These are phyloP conservation scores for Lantana camara DNA, from an alignment of 257 asterid species.

Conservation along the genomic window DNA sequence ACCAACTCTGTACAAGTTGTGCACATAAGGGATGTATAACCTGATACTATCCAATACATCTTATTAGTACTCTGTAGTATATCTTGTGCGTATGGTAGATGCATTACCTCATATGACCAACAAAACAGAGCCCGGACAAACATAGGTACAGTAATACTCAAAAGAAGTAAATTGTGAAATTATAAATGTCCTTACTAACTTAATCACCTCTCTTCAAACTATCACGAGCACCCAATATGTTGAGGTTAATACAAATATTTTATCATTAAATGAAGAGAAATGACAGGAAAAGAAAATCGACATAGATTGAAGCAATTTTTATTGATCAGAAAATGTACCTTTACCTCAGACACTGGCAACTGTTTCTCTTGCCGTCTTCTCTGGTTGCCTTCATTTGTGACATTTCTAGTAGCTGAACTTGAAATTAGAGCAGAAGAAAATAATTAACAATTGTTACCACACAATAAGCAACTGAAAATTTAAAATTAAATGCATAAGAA, in stretches of 20 bases:
- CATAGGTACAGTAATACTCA: not conserved
- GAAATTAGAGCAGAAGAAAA: slow-evolving; percentile 22
- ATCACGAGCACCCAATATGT: not conserved
- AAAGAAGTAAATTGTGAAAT: slow-evolving; percentile 10
- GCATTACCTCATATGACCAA: not conserved
- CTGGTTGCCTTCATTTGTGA: slow-evolving; percentile 31
- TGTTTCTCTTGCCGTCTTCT: slow-evolving; percentile 32
- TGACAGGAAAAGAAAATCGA: not conserved
- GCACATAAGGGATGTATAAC: slow-evolving; percentile 19
- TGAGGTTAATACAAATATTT: slow-evolving; percentile 1
- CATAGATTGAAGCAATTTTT: not conserved
- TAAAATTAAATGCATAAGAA: slow-evolving; percentile 15
- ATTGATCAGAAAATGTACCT: slow-evolving; percentile 43
- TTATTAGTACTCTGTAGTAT: not conserved
- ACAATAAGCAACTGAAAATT: not conserved
- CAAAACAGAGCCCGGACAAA: slow-evolving; percentile 16
- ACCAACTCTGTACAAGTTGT: slow-evolving; percentile 14
- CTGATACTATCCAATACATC: slow-evolving; percentile 9
- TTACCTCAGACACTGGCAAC: slow-evolving; percentile 30
- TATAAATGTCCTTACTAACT: not conserved
- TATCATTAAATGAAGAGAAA: not conserved
- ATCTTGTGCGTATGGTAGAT: not conserved
- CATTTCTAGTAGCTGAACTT: slow-evolving; percentile 54
- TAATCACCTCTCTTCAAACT: not conserved
- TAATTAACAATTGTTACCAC: slow-evolving; percentile 18